Evolutionary conservation across 148 eudicot genomes (phyloP).

Genomic region (Tetragonia tetragonoides): DNA sequence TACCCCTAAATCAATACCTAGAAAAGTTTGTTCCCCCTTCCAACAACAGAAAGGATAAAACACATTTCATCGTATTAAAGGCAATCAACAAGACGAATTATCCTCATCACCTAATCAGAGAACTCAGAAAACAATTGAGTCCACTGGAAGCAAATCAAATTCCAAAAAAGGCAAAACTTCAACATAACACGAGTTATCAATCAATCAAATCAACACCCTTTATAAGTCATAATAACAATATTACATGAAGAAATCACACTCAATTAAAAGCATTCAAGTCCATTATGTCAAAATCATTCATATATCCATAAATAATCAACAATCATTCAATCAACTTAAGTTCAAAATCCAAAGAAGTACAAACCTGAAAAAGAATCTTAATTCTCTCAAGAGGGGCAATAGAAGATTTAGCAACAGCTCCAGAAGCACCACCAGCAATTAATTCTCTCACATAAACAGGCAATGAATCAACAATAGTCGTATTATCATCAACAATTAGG

Average conservation of each 20-base stretch:
- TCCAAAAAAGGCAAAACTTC: neutral
- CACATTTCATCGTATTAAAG: neutral
- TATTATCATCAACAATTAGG: slow-evolving; percentile 43
- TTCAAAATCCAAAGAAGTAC: neutral
- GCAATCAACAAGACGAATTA: neutral
- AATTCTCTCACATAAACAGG: slow-evolving; percentile 85
- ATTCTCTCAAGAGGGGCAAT: slow-evolving; percentile 95
- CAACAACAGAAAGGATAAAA: neutral
- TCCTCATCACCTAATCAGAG: neutral
- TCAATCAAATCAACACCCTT: slow-evolving; percentile 1
- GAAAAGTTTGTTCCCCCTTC: neutral
- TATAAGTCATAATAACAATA: neutral
- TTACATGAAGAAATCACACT: neutral
- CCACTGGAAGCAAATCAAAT: neutral
- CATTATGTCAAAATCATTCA: neutral
- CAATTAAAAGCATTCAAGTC: slow-evolving; percentile 1
- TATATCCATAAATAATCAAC: neutral
- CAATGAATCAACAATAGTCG: slow-evolving; percentile 50
- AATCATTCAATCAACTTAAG: neutral
- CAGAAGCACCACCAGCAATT: slow-evolving; percentile 97
- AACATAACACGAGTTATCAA: neutral
- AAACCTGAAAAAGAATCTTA: slow-evolving; percentile 78
- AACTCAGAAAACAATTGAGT: neutral
- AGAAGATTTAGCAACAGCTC: slow-evolving; percentile 85
- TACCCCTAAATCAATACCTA: neutral